Evolutionary conservation across 805 yeast genomes (phyloP).

Genomic region (Metschnikowia borealis): DNA sequence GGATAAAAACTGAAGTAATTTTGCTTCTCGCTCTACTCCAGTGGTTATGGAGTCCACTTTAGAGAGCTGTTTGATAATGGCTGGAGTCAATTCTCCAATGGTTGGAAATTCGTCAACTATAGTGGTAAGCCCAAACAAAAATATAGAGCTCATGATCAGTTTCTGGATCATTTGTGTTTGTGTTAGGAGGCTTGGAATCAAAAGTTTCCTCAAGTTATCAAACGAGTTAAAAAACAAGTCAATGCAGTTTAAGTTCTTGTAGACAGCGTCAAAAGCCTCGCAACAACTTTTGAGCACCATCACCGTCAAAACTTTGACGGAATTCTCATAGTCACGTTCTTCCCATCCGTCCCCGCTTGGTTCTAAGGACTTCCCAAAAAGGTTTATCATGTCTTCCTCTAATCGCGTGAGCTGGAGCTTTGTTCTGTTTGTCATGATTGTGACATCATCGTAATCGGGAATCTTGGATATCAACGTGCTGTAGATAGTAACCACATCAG

Average conservation of each 20-base stretch:
- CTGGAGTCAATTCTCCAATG: constrained; percentile 20
- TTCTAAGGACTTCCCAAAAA: constrained; percentile 21
- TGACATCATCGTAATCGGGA: constrained; percentile 40
- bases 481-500: constrained; percentile 38
- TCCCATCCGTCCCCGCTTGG: constrained; percentile 24
- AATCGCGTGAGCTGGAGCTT: constrained; percentile 20
- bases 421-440: constrained; percentile 26
- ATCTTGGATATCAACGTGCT: constrained; percentile 36
- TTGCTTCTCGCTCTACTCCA: constrained; percentile 34
- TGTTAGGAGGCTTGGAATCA: constrained; percentile 32
- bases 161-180: constrained; percentile 29
- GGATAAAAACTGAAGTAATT: constrained; percentile 27
- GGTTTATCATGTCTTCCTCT: constrained; percentile 30
- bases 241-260: constrained; percentile 30
- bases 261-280: constrained; percentile 16
- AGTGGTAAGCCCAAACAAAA: constrained; percentile 28
- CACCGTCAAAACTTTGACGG: constrained; percentile 20
- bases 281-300: constrained; percentile 12
- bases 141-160: constrained; percentile 24
- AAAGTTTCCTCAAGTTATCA: constrained; percentile 35
- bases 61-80: constrained; percentile 26
- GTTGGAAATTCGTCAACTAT: constrained; percentile 26
- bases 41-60: constrained; percentile 37
- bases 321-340: constrained; percentile 22
- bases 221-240: constrained; percentile 36